phyloP scores from a whole-genome alignment of 73 alveolate genomes.

The Uronychia setigera region DNA sequence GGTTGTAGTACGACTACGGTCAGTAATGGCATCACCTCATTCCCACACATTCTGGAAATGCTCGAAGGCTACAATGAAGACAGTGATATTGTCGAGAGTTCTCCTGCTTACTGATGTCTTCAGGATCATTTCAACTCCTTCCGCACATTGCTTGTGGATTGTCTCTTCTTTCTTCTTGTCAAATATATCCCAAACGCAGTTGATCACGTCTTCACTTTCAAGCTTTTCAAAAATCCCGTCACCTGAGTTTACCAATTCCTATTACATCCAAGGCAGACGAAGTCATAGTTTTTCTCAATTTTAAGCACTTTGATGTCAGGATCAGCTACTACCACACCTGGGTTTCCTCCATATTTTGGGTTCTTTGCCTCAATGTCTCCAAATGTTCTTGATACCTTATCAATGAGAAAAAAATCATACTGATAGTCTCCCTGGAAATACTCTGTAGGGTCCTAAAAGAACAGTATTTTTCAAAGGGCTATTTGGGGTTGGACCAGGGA shows the following conservation, averaged over 20 bases:
- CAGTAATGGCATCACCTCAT: background rate
- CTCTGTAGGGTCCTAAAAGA: slow-evolving; percentile 87
- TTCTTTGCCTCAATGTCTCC: slow-evolving; percentile 90
- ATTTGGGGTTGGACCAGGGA: slow-evolving; percentile 5
- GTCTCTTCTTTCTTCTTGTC: slow-evolving; percentile 6
- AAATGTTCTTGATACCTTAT: slow-evolving; percentile 73
- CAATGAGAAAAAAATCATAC: slow-evolving; percentile 20
- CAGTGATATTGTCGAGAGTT: slow-evolving; percentile 40
- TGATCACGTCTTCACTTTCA: slow-evolving; percentile 69
- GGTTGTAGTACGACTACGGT: too few relatives aligned
- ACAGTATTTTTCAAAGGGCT: slow-evolving; percentile 17
- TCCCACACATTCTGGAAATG: slow-evolving; percentile 2
- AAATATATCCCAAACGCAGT: slow-evolving; percentile 68
- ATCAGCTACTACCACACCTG: slow-evolving; percentile 75
- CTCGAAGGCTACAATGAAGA: slow-evolving; percentile 19
- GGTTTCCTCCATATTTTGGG: slow-evolving; percentile 81
- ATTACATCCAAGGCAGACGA: slow-evolving; percentile 65
- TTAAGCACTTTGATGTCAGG: slow-evolving; percentile 87
- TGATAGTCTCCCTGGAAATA: slow-evolving; percentile 87
- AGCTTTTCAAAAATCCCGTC: slow-evolving; percentile 92
- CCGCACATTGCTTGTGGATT: slow-evolving; percentile 82
- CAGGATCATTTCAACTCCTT: slow-evolving; percentile 53
- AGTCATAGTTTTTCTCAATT: slow-evolving; percentile 79
- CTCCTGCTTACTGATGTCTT: slow-evolving; percentile 25
- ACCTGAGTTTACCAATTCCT: background rate